These are phyloP conservation scores for Candida insectalens DNA, from an alignment of 805 yeast genomes.

Conservation along the genomic window DNA sequence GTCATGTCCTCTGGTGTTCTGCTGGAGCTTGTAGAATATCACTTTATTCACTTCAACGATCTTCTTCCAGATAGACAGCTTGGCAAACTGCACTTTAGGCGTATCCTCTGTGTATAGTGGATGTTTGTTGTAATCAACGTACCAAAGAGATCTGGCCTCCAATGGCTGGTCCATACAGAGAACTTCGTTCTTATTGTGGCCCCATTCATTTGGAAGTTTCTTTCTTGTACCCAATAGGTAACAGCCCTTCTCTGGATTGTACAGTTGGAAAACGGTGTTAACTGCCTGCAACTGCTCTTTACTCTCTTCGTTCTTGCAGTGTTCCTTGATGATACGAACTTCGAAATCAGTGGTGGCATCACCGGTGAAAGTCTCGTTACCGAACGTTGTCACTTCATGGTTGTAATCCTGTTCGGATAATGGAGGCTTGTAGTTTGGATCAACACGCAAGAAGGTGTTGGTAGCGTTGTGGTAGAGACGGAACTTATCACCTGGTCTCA, in stretches of 20 bases:
- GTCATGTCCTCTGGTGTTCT: slow-evolving; percentile 22
- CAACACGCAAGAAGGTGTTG: slow-evolving; percentile 56
- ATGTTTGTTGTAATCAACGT: slow-evolving; percentile 55
- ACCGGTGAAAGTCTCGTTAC: slow-evolving; percentile 51
- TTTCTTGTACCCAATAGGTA: slow-evolving; percentile 62
- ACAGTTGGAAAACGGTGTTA: slow-evolving; percentile 60
- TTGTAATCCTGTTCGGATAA: slow-evolving; percentile 86
- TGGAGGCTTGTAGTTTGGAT: slow-evolving; percentile 67
- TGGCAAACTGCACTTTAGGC: slow-evolving; percentile 19
- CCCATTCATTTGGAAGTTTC: slow-evolving; percentile 47
- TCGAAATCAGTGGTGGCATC: slow-evolving; percentile 40
- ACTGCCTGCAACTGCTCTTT: slow-evolving; percentile 38
- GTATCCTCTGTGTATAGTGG: slow-evolving; percentile 32
- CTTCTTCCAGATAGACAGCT: slow-evolving; percentile 38
- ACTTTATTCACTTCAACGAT: slow-evolving; percentile 45
- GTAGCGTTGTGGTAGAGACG: slow-evolving; percentile 66
- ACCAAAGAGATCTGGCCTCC: slow-evolving; percentile 61
- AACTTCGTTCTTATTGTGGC: slow-evolving; percentile 90
- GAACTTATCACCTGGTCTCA: slow-evolving; percentile 43
- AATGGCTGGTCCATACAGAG: slow-evolving; percentile 73
- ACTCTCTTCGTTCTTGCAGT: slow-evolving; percentile 24
- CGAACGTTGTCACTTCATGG: slow-evolving; percentile 69
- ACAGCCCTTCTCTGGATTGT: slow-evolving; percentile 62
- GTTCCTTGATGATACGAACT: slow-evolving; percentile 38
- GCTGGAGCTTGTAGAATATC: slow-evolving; percentile 42